phyloP scores from a whole-genome alignment of 2,329 filamentous ascomycete species.

The Fusarium sambucinum region DNA sequence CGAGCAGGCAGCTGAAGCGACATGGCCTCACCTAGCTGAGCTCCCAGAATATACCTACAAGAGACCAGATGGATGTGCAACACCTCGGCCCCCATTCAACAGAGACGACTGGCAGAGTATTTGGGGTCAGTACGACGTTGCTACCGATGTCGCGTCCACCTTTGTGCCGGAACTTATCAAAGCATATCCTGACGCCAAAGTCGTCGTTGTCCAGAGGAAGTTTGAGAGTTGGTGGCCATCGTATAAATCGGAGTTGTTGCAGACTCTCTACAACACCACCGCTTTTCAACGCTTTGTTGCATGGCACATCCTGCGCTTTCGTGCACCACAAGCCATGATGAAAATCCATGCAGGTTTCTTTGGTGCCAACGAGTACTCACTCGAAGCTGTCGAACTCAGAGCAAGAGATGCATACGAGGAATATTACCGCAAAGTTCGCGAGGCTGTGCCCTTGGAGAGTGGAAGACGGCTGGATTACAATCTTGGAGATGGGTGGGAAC shows the following conservation, averaged over 20 bases:
- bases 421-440: conserved; percentile 6
- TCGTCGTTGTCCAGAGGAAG: background rate
- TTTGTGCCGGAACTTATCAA: conserved; percentile 16
- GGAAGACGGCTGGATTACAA: conserved; percentile 8
- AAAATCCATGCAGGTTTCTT: conserved; percentile 20
- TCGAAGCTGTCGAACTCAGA: background rate
- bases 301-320: background rate
- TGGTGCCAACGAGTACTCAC: background rate
- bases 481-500: conserved; percentile 16
- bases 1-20: conserved; percentile 24
- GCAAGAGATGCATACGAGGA: background rate
- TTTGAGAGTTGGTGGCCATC: conserved; percentile 27
- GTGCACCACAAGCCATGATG: background rate
- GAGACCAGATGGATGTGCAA: background rate
- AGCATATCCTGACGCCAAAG: conserved; percentile 20
- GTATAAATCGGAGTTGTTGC: background rate
- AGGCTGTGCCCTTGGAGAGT: background rate
- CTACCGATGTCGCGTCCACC: conserved; percentile 3
- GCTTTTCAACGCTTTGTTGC: background rate
- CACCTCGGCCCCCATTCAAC: background rate
- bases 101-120: conserved; percentile 1
- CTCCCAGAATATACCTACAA: conserved; percentile 6
- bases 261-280: background rate
- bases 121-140: conserved; percentile 21
- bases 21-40: conserved; percentile 10